Percentiles rank a stretch among this genome's conserved stretches.
Conservation (phyloP, 2,329 filamentous ascomycete species). For the Botryosphaeria dothidea region DNA sequence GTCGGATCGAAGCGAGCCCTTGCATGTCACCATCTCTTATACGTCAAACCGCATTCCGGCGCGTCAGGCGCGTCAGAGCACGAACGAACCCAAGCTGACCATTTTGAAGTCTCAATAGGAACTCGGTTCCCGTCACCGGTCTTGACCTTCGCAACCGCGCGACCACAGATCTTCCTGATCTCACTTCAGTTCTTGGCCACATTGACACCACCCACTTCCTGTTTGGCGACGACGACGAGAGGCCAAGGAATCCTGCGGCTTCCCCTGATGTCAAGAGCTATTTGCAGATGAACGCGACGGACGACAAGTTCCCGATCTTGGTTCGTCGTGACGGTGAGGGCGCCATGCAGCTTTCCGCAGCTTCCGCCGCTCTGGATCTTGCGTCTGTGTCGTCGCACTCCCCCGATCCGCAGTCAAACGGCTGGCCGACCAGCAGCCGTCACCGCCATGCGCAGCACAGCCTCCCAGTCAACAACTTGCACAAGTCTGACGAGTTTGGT, state of each 20-base stretch:
- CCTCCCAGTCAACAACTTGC: constrained; percentile 57
- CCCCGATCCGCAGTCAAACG: constrained; percentile 54
- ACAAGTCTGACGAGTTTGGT: constrained; percentile 41
- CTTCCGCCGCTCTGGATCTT: constrained; percentile 78
- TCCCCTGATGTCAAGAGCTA: constrained; percentile 69
- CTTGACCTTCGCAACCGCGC: constrained; percentile 64
- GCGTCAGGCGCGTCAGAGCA: constrained; percentile 22
- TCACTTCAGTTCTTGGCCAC: constrained; percentile 64
- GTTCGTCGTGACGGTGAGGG: constrained; percentile 62
- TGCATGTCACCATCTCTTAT: constrained; percentile 13
- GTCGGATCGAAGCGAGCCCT: constrained; percentile 12
- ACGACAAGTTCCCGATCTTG: constrained; percentile 86
- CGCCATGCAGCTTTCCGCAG: constrained; percentile 69
- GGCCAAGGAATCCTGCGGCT: constrained; percentile 46
- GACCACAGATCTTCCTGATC: constrained; percentile 43
- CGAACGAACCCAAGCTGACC: constrained; percentile 24
- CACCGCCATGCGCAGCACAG: constrained; percentile 66
- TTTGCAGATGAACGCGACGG: constrained; percentile 69
- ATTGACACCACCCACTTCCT: constrained; percentile 85
- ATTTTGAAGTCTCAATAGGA: constrained; percentile 71
- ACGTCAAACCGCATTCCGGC: constrained; percentile 26
- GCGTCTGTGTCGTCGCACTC: constrained; percentile 68
- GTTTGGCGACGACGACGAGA: constrained; percentile 73
- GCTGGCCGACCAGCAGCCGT: constrained; percentile 58
- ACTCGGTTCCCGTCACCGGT: constrained; percentile 83